Evolutionary conservation across 2,329 filamentous ascomycete genomes (phyloP), one percentile per base, ranked within the genome.

Genomic region (Diatrype stigma): DNA sequence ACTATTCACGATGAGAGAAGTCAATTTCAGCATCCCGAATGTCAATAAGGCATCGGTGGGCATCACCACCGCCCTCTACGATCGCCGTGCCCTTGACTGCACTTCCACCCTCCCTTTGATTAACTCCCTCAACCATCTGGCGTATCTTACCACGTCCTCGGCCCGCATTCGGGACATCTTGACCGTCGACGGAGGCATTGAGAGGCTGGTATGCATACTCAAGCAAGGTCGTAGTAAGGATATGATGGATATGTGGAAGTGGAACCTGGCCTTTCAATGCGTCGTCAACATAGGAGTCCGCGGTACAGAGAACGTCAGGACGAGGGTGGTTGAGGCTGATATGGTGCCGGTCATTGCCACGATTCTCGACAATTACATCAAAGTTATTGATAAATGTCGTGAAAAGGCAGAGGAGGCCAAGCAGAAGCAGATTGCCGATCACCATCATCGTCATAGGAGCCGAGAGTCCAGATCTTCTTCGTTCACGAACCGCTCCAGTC

Each of bases 181-280:
- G 58, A 97, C 93, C 51, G 90, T 99, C 74, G 94, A 99, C 87
- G 94, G 94, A 72, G 94, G 94, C 56, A 94, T 99, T 70, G 94
- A 99, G 76, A 80, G 93, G 58, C 78, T 99, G 61, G 90, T 99
- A 68, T 96, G 91, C 80, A 96, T 99, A 66, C 82, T 99, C 70
- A 99, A 99, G 73, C 90, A 96, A 72, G 94, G 94, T 56, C 82
- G 94, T 67, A 96, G 90, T 74, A 95, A 92, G 72, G 93, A 99
- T 69, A 87, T 96, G 85, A 96, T 97, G 93, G 93, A 96, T 70
- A 96, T 96, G 89, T 99, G 94, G 94, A 97, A 97, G 73, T 99
- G 94, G 94, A 99, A 96, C 67, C 80, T 99, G 56, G 94, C 94
- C 48, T 99, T 99, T 70, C 94, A 97, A 72, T 99, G 94, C 70